A percentile compares a stretch with the other conserved stretches of the same genome.
Evolutionary conservation across 345 rosid genomes (phyloP).

Genomic region (Boechera stricta): DNA sequence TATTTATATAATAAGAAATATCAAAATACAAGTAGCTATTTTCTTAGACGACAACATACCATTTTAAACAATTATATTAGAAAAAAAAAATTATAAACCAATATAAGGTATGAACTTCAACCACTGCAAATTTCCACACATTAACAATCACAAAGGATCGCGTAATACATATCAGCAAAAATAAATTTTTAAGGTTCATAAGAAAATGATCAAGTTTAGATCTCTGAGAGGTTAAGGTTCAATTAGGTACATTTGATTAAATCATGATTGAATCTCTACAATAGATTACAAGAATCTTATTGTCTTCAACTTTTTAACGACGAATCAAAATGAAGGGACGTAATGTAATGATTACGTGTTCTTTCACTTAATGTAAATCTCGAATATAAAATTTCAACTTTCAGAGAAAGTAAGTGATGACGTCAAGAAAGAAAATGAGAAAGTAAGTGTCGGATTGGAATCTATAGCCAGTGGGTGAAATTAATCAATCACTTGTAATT

Average conservation of each 20-base stretch:
- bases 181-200: too few relatives aligned
- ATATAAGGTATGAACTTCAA: too few relatives aligned
- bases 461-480: slow-evolving; percentile 37
- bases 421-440: neutral
- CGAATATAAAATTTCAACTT: slow-evolving; percentile 29
- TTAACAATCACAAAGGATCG: neutral
- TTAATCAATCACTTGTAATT: slow-evolving; percentile 35
- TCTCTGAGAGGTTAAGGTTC: slow-evolving; percentile 8
- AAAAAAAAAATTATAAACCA: too few relatives aligned
- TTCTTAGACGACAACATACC: neutral
- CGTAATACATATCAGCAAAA: neutral
- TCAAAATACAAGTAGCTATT: neutral
- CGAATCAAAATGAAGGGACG: slow-evolving; percentile 31
- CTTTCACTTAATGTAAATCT: slow-evolving; percentile 16
- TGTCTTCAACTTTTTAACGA: slow-evolving; percentile 15
- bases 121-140: neutral
- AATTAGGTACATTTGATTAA: slow-evolving; percentile 10
- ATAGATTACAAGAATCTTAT: slow-evolving; percentile 14
- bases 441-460: slow-evolving; percentile 1
- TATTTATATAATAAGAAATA: too few relatives aligned
- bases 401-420: slow-evolving; percentile 33
- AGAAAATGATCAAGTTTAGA: neutral
- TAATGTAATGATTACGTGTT: slow-evolving; percentile 35
- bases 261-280: slow-evolving; percentile 28
- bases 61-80: too few relatives aligned